Percentiles rank a stretch among this genome's conserved stretches.
These are phyloP conservation scores for Serpula lacrymans DNA, from an alignment of 768 basidiomycete genomes.

Conservation along the genomic window DNA sequence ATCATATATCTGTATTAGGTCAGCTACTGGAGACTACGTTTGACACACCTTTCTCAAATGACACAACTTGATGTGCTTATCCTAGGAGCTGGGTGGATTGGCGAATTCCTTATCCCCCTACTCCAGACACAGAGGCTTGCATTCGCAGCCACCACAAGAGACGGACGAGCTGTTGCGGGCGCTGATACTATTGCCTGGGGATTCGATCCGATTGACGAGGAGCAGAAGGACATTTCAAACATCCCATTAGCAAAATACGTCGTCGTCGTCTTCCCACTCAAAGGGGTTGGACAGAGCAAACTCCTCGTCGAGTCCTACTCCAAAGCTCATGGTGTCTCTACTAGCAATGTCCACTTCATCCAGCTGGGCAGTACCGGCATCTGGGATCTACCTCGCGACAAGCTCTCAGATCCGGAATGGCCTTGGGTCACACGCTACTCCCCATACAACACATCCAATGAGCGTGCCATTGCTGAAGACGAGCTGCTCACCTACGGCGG, in stretches of 20 bases:
- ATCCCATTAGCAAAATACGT: slow-evolving; percentile 48
- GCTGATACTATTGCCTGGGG: slow-evolving; percentile 49
- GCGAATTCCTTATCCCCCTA: slow-evolving; percentile 55
- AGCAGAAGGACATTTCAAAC: no score
- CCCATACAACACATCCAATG: slow-evolving; percentile 37
- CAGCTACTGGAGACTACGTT: no score
- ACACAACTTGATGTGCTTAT: slow-evolving; percentile 54
- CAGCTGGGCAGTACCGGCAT: slow-evolving; percentile 61
- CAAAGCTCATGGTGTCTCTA: no score
- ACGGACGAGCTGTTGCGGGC: no score
- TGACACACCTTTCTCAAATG: no score
- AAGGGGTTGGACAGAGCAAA: slow-evolving; percentile 41
- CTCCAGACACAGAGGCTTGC: slow-evolving; percentile 38
- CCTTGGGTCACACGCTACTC: slow-evolving; percentile 60
- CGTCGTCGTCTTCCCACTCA: slow-evolving; percentile 55
- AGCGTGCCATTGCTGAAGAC: slow-evolving; percentile 48
- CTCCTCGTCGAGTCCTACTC: slow-evolving; percentile 45
- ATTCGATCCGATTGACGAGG: slow-evolving; percentile 58
- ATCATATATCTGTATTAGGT: no score
- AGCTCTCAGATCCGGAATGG: slow-evolving; percentile 16
- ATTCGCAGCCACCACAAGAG: slow-evolving; percentile 51
- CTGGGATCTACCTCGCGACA: slow-evolving; percentile 64
- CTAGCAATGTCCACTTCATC: slow-evolving; percentile 39
- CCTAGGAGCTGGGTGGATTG: slow-evolving; percentile 68
- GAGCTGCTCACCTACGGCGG: slow-evolving; percentile 60